phyloP scores from a whole-genome alignment of 2,329 filamentous ascomycete species.

The Fusarium circinatum region DNA sequence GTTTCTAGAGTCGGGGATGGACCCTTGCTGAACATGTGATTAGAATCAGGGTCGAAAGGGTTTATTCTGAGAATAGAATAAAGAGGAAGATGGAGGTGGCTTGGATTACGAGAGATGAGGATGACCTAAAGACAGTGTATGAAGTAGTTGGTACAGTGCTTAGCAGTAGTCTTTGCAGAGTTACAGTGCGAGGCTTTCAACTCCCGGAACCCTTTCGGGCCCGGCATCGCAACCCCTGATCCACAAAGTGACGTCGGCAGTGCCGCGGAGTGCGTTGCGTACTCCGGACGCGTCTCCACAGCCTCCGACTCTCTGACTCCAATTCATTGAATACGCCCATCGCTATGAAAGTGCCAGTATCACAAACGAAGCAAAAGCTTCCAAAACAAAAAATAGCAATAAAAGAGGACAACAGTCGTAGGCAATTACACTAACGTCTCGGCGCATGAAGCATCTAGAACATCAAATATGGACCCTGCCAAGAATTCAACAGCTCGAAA shows the following conservation, averaged over 20 bases:
- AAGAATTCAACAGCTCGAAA: slow-evolving; percentile 2
- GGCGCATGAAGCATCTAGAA: slow-evolving; percentile 12
- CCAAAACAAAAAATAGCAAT: not conserved
- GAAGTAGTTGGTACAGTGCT: not conserved
- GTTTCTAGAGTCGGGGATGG: not conserved
- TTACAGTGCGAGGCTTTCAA: not conserved
- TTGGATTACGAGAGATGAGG: slow-evolving; percentile 21
- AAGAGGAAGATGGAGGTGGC: slow-evolving; percentile 10
- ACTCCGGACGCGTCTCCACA: slow-evolving; percentile 36
- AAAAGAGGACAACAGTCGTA: not conserved
- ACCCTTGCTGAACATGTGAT: slow-evolving; percentile 12
- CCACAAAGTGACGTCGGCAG: slow-evolving; percentile 41
- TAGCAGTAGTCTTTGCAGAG: not conserved
- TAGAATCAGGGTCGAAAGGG: slow-evolving; percentile 21
- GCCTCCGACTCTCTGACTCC: slow-evolving; percentile 9
- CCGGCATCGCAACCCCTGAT: slow-evolving; percentile 27
- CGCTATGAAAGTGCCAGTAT: not conserved
- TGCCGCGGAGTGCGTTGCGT: slow-evolving; percentile 19
- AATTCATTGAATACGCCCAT: not conserved
- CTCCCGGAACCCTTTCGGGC: slow-evolving; percentile 5
- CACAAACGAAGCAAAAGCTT: not conserved
- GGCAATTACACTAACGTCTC: not conserved
- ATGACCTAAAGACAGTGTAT: slow-evolving; percentile 22
- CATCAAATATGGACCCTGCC: slow-evolving; percentile 26
- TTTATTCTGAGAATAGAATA: slow-evolving; percentile 28